Percentiles rank a stretch among this genome's conserved stretches.
Evolutionary conservation across 1,139 yeast species (phyloP).

Genomic region (Groenewaldozyma sp.): DNA sequence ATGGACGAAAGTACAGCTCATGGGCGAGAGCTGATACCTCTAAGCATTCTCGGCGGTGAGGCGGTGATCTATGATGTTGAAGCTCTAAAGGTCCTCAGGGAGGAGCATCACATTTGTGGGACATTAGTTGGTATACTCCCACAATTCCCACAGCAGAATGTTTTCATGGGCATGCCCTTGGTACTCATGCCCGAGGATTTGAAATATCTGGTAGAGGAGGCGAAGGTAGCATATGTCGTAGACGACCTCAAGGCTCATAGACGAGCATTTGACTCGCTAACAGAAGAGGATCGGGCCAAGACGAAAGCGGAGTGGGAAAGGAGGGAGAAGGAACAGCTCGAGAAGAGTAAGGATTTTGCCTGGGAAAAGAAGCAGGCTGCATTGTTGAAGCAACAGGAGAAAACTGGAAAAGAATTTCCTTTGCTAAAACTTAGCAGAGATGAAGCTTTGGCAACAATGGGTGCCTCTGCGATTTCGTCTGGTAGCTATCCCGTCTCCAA

Average conservation of each 20-base stretch:
- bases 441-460: slow-evolving; percentile 6
- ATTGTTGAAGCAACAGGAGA: slow-evolving; percentile 13
- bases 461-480: slow-evolving; percentile 11
- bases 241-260: slow-evolving; percentile 26
- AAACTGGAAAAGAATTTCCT: slow-evolving; percentile 7
- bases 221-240: slow-evolving; percentile 26
- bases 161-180: slow-evolving; percentile 75
- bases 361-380: slow-evolving; percentile 20
- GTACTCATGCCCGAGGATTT: slow-evolving; percentile 67
- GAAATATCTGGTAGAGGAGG: slow-evolving; percentile 47
- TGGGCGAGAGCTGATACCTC: slow-evolving; percentile 20
- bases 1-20: no score
- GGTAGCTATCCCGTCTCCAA: slow-evolving; percentile 14
- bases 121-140: slow-evolving; percentile 75
- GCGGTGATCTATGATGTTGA: slow-evolving; percentile 48
- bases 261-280: slow-evolving; percentile 18
- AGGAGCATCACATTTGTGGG: slow-evolving; percentile 51
- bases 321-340: slow-evolving; percentile 13
- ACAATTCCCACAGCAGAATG: slow-evolving; percentile 83
- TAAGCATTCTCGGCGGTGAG: slow-evolving; percentile 37
- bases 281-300: slow-evolving; percentile 12
- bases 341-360: slow-evolving; percentile 16
- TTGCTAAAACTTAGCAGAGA: no score
- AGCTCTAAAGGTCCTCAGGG: slow-evolving; percentile 46
- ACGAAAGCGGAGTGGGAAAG: slow-evolving; percentile 11